These are phyloP conservation scores for Alternaria angustiovoidea DNA, from an alignment of 2,329 filamentous ascomycete species.

Conservation along the genomic window DNA sequence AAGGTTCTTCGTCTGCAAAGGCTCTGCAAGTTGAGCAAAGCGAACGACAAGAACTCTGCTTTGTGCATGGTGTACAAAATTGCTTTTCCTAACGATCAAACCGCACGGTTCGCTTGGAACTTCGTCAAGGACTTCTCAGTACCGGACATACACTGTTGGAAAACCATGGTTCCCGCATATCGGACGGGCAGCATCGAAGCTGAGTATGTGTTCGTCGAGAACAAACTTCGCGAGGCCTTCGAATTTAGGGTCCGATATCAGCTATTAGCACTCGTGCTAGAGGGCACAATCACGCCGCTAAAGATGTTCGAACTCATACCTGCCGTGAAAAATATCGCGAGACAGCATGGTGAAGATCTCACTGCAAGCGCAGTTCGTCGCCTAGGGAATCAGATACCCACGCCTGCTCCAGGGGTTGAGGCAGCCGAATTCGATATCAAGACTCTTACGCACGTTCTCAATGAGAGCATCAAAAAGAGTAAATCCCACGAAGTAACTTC, in stretches of 20 bases:
- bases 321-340: conserved; percentile 40
- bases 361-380: conserved; percentile 72
- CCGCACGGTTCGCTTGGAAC: conserved; percentile 46
- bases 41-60: conserved; percentile 52
- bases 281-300: conserved; percentile 31
- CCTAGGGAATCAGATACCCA: conserved; percentile 65
- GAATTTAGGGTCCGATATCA: conserved; percentile 33
- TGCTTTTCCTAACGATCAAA: conserved; percentile 26
- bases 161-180: conserved; percentile 56
- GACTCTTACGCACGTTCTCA: conserved; percentile 13
- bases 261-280: conserved; percentile 35
- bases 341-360: conserved; percentile 59
- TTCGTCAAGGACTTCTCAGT: conserved; percentile 38
- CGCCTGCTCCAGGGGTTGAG: conserved; percentile 24
- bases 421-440: conserved; percentile 16
- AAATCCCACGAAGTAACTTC: conserved; percentile 57
- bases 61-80: conserved; percentile 62
- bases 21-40: conserved; percentile 47
- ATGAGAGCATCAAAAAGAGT: conserved; percentile 16
- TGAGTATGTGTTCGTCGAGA: conserved; percentile 66
- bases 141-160: conserved; percentile 23
- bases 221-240: conserved; percentile 54
- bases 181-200: conserved; percentile 64
- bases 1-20: conserved; percentile 31
- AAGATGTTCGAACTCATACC: conserved; percentile 25